Evolutionary conservation across 2,329 filamentous ascomycete species (phyloP).

Genomic region (Orbilia javanica): DNA sequence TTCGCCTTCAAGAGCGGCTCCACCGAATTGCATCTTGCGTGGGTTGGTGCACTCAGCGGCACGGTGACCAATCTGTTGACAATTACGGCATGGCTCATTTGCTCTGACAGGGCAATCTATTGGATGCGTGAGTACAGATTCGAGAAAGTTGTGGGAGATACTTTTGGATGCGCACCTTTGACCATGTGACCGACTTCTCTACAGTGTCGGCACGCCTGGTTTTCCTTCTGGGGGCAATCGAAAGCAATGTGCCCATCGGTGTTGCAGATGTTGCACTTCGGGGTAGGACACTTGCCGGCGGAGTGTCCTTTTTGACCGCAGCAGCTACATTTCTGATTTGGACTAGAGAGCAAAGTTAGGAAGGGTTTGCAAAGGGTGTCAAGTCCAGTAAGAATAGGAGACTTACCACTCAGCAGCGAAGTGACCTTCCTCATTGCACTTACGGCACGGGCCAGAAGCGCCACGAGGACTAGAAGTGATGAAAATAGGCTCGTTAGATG

Average conservation of each 20-base stretch:
- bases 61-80: constrained; percentile 73
- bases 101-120: constrained; percentile 50
- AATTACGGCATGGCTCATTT: constrained; percentile 71
- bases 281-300: constrained; percentile 31
- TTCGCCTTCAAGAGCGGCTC: constrained; percentile 56
- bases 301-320: constrained; percentile 36
- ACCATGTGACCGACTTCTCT: constrained; percentile 65
- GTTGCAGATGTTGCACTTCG: constrained; percentile 46
- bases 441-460: constrained; percentile 67
- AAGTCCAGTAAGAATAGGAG: not conserved
- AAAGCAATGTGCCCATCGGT: constrained; percentile 66
- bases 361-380: not conserved
- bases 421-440: constrained; percentile 76
- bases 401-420: constrained; percentile 63
- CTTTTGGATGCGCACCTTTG: constrained; percentile 18
- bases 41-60: constrained; percentile 72
- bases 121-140: not conserved
- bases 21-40: constrained; percentile 60
- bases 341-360: constrained; percentile 10
- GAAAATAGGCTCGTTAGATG: not conserved
- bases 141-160: not conserved
- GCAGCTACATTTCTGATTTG: constrained; percentile 32
- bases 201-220: constrained; percentile 70
- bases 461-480: constrained; percentile 8
- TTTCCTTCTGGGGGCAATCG: constrained; percentile 68